phyloP scores from a whole-genome alignment of 371 early-diverging fungal species.

The Mortierella sp. region DNA sequence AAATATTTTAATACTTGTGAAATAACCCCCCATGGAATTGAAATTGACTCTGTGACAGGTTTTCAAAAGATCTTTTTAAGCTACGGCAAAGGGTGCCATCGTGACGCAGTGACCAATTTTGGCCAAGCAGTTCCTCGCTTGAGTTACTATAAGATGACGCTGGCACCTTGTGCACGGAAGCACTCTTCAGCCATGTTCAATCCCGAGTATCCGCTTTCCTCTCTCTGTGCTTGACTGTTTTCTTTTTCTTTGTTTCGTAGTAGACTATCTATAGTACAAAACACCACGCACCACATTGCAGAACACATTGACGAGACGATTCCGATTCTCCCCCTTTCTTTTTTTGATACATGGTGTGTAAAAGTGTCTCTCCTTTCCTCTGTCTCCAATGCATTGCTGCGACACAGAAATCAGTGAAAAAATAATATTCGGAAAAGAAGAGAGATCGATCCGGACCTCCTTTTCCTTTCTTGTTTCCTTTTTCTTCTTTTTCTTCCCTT shows the following conservation, averaged over 20 bases:
- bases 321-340: constrained; percentile 11
- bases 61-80: too few species aligned
- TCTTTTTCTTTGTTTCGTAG: neutral
- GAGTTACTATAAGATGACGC: too few species aligned
- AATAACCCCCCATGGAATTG: too few species aligned
- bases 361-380: neutral
- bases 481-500: neutral
- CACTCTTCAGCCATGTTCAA: neutral
- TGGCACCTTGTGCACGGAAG: neutral
- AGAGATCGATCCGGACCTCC: neutral
- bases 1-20: too few species aligned
- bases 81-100: too few species aligned
- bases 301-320: neutral
- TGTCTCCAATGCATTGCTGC: neutral
- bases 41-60: too few species aligned
- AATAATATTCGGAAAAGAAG: constrained; percentile 7
- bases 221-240: neutral
- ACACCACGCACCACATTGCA: neutral
- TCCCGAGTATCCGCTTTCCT: neutral
- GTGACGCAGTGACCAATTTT: too few species aligned
- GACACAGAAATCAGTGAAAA: neutral
- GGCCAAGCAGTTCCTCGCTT: too few species aligned
- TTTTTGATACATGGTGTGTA: neutral
- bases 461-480: neutral
- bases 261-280: too few species aligned